phyloP scores from a whole-genome alignment of 805 yeast genomes.

The Lipomyces spencermartinsiae region DNA sequence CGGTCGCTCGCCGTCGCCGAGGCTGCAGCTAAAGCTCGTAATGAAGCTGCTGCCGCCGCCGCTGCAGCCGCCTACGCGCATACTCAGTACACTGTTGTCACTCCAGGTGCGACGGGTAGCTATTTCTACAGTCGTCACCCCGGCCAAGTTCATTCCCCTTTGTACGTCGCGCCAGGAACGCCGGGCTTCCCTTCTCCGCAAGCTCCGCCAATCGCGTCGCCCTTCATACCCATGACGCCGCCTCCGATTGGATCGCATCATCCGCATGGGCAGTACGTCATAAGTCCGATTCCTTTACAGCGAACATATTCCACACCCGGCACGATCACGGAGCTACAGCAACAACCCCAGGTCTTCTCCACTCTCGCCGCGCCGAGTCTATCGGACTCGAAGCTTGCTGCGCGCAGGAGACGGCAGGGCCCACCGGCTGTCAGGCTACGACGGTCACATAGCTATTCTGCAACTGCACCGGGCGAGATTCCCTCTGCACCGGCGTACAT shows the following conservation, averaged over 20 bases:
- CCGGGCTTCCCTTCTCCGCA: slow-evolving; percentile 9
- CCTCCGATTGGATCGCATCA: slow-evolving; percentile 16
- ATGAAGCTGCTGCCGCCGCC: slow-evolving; percentile 21
- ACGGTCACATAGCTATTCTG: slow-evolving; percentile 32
- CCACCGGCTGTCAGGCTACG: slow-evolving; percentile 32
- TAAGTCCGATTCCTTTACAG: slow-evolving; percentile 21
- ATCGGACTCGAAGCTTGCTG: slow-evolving; percentile 27
- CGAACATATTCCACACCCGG: slow-evolving; percentile 30
- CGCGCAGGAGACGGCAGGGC: slow-evolving; percentile 29
- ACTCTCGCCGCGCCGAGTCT: slow-evolving; percentile 1
- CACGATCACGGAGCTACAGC: slow-evolving; percentile 14
- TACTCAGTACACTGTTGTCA: background rate
- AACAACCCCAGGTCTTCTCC: slow-evolving; percentile 4
- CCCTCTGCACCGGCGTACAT: slow-evolving; percentile 10
- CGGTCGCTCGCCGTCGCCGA: slow-evolving; percentile 34
- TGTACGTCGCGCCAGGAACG: slow-evolving; percentile 2
- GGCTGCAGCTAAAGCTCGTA: slow-evolving; percentile 25
- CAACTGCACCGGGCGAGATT: slow-evolving; percentile 12
- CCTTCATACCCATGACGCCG: slow-evolving; percentile 1
- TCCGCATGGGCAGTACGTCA: slow-evolving; percentile 5
- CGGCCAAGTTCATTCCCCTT: slow-evolving; percentile 12
- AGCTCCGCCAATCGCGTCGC: background rate
- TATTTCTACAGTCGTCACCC: slow-evolving; percentile 9
- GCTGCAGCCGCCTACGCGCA: slow-evolving; percentile 6
- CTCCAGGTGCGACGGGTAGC: background rate